These are phyloP conservation scores for Suhomyces vadensis DNA, from an alignment of 805 yeast genomes.

Conservation along the genomic window DNA sequence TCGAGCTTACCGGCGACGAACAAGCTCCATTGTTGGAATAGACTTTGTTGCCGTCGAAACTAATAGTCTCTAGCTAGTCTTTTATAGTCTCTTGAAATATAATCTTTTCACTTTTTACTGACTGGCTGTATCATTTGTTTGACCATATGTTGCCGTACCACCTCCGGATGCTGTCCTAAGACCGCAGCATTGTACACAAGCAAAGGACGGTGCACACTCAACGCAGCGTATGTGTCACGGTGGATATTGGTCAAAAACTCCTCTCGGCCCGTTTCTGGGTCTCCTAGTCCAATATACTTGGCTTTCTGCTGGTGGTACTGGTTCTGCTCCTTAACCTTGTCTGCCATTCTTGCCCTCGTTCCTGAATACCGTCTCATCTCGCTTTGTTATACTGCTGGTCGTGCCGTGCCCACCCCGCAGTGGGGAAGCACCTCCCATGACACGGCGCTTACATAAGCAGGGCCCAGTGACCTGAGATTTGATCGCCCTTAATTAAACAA, in stretches of 20 bases:
- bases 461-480: no score
- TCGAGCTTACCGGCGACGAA: conserved; percentile 18
- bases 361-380: neutral
- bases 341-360: conserved; percentile 51
- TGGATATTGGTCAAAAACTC: conserved; percentile 72
- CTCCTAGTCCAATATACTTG: conserved; percentile 75
- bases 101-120: neutral
- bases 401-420: no score
- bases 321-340: conserved; percentile 61
- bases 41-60: no score
- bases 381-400: neutral
- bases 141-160: conserved; percentile 32
- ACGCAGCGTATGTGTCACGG: conserved; percentile 63
- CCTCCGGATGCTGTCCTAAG: conserved; percentile 40
- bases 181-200: conserved; percentile 57
- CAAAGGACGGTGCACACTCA: conserved; percentile 59
- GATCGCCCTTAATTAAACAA: no score
- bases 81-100: neutral
- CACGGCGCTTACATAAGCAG: no score
- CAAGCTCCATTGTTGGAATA: conserved; percentile 40
- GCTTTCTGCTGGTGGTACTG: conserved; percentile 55
- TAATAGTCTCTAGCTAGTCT: neutral
- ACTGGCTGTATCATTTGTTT: conserved; percentile 30
- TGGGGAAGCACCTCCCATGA: no score
- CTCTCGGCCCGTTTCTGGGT: conserved; percentile 62